Base-by-base conservation (phyloP, 2,329 filamentous ascomycete species). In the Tympanopsis confertula region DNA sequence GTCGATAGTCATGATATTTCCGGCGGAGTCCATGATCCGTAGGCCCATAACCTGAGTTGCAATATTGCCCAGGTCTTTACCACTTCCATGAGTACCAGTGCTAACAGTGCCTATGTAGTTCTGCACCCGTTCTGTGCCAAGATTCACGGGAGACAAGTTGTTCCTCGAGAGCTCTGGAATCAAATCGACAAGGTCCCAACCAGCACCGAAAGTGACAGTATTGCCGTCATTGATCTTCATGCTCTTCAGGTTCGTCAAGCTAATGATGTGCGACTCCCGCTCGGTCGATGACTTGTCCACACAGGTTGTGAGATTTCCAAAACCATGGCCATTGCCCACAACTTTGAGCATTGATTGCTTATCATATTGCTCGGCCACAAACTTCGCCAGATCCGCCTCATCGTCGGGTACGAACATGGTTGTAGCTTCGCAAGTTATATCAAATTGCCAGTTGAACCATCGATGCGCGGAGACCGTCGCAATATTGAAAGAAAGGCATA, bases 391-490 rank as follows among this genome's bases (percentile, higher is more conserved):
- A n/a, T 7, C 22, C 7, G 7, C n/a, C 22, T 26, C 22, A 41
- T 41, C 36, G 19, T 38, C 15, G 13, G 44, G 44, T n/a, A 37
- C 38, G 22, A 45, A 35, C 30, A 39, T 41, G 7, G 38, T 39
- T 24, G 42, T 41, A 18, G 44, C 39, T 33, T 46, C 36, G 30
- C 44, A 46, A 37, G 41, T 42, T 26, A 46, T 41, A 19, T 45
- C 44, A 38, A 30, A 46, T 35, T 46, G 44, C 44, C 44, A 46
- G 35, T 46, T 46, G 37, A 38, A 46, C 44, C 44, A 46, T 32
- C 37, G 38, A 30, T 46, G 38, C 20, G 42, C 38, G n/a, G n/a
- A n/a, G n/a, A n/a, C n/a, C n/a, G n/a, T n/a, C n/a, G n/a, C n/a
- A n/a, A n/a, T n/a, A n/a, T n/a, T n/a, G n/a, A n/a, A n/a, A n/a